A percentile compares a stretch with the other conserved stretches of the same genome.
Evolutionary conservation across 75 land plant species (phyloP).

Genomic region (Selaginella tamariscina): DNA sequence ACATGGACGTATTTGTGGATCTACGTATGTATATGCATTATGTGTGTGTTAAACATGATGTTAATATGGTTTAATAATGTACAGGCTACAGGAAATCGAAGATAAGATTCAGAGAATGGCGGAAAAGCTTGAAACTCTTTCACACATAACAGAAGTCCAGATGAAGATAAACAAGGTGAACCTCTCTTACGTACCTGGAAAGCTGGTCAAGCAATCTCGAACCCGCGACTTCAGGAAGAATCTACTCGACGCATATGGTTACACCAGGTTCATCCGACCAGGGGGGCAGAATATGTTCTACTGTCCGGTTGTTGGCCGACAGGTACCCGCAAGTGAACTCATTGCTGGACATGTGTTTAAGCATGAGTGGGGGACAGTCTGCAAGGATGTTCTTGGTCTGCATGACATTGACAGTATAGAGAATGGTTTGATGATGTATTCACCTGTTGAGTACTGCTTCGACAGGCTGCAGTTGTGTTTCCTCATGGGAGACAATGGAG

Average conservation of each 20-base stretch:
- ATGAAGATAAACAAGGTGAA: background rate
- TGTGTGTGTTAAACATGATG: no score
- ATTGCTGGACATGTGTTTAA: constrained; percentile 7
- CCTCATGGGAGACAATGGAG: background rate
- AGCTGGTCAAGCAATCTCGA: background rate
- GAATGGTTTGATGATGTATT: background rate
- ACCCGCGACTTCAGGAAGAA: background rate
- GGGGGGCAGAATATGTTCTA: background rate
- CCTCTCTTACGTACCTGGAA: background rate
- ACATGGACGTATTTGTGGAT: no score
- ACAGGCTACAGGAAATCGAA: background rate
- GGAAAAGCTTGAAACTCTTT: background rate
- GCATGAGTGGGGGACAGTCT: constrained; percentile 6
- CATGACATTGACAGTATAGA: background rate
- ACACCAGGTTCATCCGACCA: background rate
- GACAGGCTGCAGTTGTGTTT: background rate
- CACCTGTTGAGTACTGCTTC: constrained; percentile 4
- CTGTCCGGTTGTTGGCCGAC: background rate
- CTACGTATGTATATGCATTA: no score
- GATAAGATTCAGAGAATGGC: background rate
- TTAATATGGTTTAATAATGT: no score
- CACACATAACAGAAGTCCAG: constrained; percentile 8
- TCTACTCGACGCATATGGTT: background rate
- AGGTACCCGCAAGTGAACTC: background rate
- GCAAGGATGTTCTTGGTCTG: background rate